Percentiles rank a stretch among this genome's conserved stretches.
These are phyloP conservation scores for Amanita fuliginea DNA, from an alignment of 768 basidiomycete species.

Conservation along the genomic window DNA sequence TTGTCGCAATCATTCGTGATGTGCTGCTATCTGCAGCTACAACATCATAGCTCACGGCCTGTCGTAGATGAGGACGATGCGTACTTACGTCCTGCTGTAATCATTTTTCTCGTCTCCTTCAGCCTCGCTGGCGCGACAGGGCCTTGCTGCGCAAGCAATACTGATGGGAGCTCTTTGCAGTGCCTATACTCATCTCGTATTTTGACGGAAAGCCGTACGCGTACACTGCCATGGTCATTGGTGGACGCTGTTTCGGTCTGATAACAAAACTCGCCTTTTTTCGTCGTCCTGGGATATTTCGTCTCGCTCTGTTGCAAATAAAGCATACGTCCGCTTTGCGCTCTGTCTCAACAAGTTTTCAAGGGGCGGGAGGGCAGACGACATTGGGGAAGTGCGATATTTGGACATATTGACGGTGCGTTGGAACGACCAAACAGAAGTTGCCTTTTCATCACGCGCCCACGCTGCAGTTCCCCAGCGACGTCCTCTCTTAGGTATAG, in stretches of 20 bases:
- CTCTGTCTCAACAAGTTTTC: constrained; percentile 52
- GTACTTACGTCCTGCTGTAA: constrained; percentile 58
- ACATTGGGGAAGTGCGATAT: constrained; percentile 17
- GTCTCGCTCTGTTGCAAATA: constrained; percentile 58
- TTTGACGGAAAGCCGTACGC: constrained; percentile 71
- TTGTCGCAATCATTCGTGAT: constrained; percentile 60
- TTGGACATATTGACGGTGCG: constrained; percentile 13
- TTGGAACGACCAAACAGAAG: neutral
- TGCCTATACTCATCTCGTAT: constrained; percentile 85
- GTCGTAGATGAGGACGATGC: constrained; percentile 5
- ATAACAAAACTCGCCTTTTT: constrained; percentile 37
- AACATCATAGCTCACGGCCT: constrained; percentile 5
- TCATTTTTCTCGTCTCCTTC: constrained; percentile 48
- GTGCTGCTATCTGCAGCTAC: constrained; percentile 36
- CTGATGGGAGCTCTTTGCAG: constrained; percentile 73
- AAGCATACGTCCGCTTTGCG: constrained; percentile 61
- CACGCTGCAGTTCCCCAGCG: constrained; percentile 2
- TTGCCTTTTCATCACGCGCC: neutral
- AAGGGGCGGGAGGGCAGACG: constrained; percentile 50
- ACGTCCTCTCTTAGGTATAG: constrained; percentile 1
- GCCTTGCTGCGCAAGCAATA: constrained; percentile 72
- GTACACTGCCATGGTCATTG: constrained; percentile 34
- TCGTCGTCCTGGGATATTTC: constrained; percentile 57
- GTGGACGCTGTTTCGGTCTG: neutral
- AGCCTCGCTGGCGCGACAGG: constrained; percentile 74